Conservation (phyloP, 1,139 yeast genomes). For the Scheffersomyces parashehatae region DNA sequence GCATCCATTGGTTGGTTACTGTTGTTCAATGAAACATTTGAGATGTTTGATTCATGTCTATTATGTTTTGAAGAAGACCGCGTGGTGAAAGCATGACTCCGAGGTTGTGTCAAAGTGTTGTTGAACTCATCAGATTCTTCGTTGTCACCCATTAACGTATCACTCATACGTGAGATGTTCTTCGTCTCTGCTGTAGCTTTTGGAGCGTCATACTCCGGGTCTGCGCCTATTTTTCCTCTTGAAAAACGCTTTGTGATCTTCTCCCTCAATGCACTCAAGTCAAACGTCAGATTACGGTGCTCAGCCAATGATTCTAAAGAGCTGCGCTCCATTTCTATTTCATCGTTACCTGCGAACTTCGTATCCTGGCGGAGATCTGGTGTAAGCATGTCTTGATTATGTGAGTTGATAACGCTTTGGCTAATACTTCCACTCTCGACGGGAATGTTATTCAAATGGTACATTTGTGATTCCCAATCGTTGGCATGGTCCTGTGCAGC, state of each 20-base stretch:
- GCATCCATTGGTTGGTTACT: slow-evolving; percentile 28
- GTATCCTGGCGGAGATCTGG: slow-evolving; percentile 24
- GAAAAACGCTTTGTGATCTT: no score
- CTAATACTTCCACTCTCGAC: slow-evolving; percentile 6
- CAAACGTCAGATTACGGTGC: no score
- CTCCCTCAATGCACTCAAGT: no score
- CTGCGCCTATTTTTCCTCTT: no score
- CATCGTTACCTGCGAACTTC: slow-evolving; percentile 3
- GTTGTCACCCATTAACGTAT: slow-evolving; percentile 21
- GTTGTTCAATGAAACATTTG: slow-evolving; percentile 25
- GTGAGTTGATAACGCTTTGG: not conserved
- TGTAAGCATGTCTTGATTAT: slow-evolving; percentile 20
- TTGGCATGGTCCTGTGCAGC: slow-evolving; percentile 72
- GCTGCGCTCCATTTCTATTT: no score
- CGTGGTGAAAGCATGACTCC: slow-evolving; percentile 2
- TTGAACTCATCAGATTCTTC: slow-evolving; percentile 14
- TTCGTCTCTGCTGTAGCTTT: slow-evolving; percentile 7
- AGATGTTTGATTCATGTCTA: slow-evolving; percentile 29
- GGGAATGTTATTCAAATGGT: slow-evolving; percentile 43
- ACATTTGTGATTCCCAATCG: slow-evolving; percentile 71
- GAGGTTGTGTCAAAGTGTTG: slow-evolving; percentile 1
- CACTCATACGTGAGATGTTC: slow-evolving; percentile 35
- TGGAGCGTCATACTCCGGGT: no score
- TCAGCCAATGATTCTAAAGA: no score
- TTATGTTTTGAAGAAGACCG: slow-evolving; percentile 16